Conservation (phyloP, 2,329 filamentous ascomycete species). For the Neopestalotiopsis clavispora region DNA sequence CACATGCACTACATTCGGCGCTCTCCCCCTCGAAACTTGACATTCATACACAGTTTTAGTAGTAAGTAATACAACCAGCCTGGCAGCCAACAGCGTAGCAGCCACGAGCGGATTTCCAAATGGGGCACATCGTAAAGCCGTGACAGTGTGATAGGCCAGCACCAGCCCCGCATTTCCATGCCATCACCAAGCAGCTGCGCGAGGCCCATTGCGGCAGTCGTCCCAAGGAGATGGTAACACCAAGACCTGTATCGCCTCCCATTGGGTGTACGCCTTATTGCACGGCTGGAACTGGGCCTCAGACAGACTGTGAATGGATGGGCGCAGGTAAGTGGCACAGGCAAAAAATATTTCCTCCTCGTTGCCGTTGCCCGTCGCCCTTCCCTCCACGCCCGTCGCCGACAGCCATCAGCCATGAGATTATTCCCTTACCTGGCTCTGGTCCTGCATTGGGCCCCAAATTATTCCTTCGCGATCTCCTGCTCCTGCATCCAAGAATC, state of each 20-base stretch:
- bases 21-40: too few species aligned
- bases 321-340: background rate
- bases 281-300: background rate
- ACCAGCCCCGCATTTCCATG: background rate
- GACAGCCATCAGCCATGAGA: too few species aligned
- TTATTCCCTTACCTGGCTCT: too few species aligned
- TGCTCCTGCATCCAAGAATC: background rate
- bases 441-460: background rate
- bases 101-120: background rate
- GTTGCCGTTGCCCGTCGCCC: background rate
- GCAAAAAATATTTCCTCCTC: background rate
- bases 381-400: too few species aligned
- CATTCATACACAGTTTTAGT: too few species aligned
- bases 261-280: background rate
- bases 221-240: conserved; percentile 1
- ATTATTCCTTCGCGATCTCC: conserved; percentile 1
- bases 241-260: background rate
- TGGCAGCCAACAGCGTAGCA: background rate
- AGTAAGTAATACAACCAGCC: too few species aligned
- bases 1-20: too few species aligned
- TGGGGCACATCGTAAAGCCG: background rate
- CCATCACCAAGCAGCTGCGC: background rate
- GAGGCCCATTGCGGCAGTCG: background rate
- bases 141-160: background rate
- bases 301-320: background rate